Evolutionary conservation across 345 rosid species (phyloP), one percentile per base, ranked within the genome.

Genomic region (Murraya koenigii): DNA sequence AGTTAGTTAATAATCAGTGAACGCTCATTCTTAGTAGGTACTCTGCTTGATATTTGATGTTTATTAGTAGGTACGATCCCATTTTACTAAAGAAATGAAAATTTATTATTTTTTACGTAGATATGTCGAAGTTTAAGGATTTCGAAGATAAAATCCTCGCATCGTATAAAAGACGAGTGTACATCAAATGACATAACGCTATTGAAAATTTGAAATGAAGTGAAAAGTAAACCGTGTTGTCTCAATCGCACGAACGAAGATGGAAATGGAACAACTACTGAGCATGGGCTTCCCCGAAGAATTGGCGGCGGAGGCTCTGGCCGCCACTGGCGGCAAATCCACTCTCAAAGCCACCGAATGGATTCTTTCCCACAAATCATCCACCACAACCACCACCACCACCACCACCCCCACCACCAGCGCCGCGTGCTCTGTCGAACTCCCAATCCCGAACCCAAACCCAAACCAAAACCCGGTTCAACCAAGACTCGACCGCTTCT

Each of bases 291-390:
- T 90, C 78, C 66, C 92, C 11, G 32, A 33, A 26, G 94, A 90
- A 66, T 75, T 87, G 66, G 92, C 92, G 14, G 83, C 86, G 59
- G 80, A 90, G 66, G 94, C 92, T 13, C 82, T 90, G 32, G 87
- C 87, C 0, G 90, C 90, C 41, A 90, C 92, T 72, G 92, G 94
- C 9, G 94, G 94, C 44, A 83, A 82, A 32, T 90, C 92, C 71
- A 84, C 85, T 52, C 76, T 83, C 69, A 76, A 85, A 78, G 92
- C 94, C 80, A 88, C 94, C 56, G 92, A 88, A n/a, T 90, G 92
- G 92, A 85, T 90, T 72, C 90, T 88, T 73, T 75, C 87, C 44
- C 90, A 22, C 55, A 81, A 75, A 28, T 20, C 89, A 4, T n/a
- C 82, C 47, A 54, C 39, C 1, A 10, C 75, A 1, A 4, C n/a